These are phyloP conservation scores for Mortierella sp. DNA, from an alignment of 371 early-diverging fungal genomes.

Conservation along the genomic window DNA sequence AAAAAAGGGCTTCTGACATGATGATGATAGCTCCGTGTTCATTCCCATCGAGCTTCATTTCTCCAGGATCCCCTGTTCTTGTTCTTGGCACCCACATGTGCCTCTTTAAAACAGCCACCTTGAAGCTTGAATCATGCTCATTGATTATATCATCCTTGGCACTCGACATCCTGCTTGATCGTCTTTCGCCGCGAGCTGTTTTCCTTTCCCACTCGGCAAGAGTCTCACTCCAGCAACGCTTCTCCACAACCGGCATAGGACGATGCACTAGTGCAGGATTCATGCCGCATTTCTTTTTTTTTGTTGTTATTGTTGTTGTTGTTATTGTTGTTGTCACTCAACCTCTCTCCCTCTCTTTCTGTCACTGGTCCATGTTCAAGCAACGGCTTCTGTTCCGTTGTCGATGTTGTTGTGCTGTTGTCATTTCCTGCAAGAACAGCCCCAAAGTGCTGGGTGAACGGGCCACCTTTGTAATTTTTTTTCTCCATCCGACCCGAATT, in stretches of 20 bases:
- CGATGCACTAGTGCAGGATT: constrained; percentile 11
- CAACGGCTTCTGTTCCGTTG: neutral
- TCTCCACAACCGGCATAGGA: constrained; percentile 7
- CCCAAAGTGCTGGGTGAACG: constrained; percentile 19
- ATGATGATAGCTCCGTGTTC: too few relatives aligned
- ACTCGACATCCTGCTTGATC: neutral
- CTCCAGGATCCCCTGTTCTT: neutral
- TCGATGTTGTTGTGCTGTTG: neutral
- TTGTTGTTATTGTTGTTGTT: neutral
- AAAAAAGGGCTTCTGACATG: too few relatives aligned
- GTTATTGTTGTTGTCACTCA: too few relatives aligned
- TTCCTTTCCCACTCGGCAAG: too few relatives aligned
- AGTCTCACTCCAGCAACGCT: neutral
- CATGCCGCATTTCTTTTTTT: neutral
- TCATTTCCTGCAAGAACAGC: neutral
- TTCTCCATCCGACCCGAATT: constrained; percentile 26
- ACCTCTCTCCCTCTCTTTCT: neutral
- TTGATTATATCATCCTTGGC: neutral
- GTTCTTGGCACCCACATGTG: constrained; percentile 41
- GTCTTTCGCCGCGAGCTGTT: neutral
- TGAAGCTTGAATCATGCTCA: neutral
- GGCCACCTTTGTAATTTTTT: constrained; percentile 16
- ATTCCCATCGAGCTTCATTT: too few relatives aligned
- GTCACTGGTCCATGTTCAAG: neutral
- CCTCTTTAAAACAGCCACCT: neutral